These are phyloP conservation scores for Astragalus glycyphyllos DNA, from an alignment of 306 rosid genomes.

Conservation along the genomic window DNA sequence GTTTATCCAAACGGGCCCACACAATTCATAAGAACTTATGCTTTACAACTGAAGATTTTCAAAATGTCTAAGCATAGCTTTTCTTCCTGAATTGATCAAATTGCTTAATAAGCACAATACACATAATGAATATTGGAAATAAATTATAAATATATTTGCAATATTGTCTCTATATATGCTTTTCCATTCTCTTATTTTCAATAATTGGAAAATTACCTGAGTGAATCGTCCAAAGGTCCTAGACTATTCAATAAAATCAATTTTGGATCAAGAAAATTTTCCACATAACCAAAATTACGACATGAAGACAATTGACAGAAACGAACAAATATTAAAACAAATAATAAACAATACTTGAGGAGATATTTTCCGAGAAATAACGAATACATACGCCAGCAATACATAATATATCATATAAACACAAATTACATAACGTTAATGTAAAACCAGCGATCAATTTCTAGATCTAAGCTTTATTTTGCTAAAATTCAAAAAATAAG, in stretches of 20 bases:
- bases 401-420: not conserved
- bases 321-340: not conserved
- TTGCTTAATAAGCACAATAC: not conserved
- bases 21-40: not conserved
- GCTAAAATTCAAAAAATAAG: not conserved
- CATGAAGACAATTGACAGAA: not conserved
- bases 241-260: not conserved
- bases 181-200: not conserved
- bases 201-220: not conserved
- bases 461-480: constrained; percentile 15
- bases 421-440: not conserved
- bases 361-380: not conserved
- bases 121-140: not conserved
- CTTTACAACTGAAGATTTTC: not conserved
- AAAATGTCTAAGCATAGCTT: not conserved
- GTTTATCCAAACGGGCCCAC: too few species aligned
- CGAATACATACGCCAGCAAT: not conserved
- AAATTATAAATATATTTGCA: not conserved
- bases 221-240: not conserved
- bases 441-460: not conserved
- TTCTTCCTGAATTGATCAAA: not conserved
- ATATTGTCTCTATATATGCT: not conserved
- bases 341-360: not conserved
- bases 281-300: not conserved
- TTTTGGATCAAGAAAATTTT: not conserved